Conservation (phyloP, 257 asterid genomes). For the Scutellaria barbata region DNA sequence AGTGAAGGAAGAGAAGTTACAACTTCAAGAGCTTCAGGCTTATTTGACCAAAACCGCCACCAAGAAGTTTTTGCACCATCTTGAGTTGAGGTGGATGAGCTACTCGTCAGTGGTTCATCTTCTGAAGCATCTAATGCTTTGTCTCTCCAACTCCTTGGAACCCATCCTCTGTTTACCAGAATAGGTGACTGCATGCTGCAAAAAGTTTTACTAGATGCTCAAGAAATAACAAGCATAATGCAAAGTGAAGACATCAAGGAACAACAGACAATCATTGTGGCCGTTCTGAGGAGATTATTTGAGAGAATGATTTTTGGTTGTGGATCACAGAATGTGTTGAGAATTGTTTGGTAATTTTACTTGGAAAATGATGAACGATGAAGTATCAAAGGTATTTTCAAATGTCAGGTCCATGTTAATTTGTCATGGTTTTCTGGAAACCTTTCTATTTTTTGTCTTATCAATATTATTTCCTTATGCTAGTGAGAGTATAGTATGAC, state of each 20-base stretch:
- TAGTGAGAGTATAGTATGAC: background rate
- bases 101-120: constrained; percentile 40
- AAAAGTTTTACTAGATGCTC: constrained; percentile 36
- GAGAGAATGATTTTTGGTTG: background rate
- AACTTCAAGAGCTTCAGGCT: constrained; percentile 51
- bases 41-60: constrained; percentile 69
- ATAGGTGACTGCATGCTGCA: constrained; percentile 73
- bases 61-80: constrained; percentile 52
- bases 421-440: background rate
- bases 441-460: background rate
- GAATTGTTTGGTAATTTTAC: background rate
- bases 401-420: background rate
- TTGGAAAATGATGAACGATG: background rate
- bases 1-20: constrained; percentile 31
- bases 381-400: background rate
- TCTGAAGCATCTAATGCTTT: constrained; percentile 50
- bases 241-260: constrained; percentile 27
- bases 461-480: background rate
- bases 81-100: constrained; percentile 44
- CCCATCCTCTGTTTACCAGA: constrained; percentile 98
- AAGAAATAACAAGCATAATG: constrained; percentile 25
- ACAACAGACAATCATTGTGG: background rate
- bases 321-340: background rate
- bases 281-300: background rate
- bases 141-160: constrained; percentile 96